These are phyloP conservation scores for Sanghuangporus weigelae DNA, from an alignment of 1,284 basidiomycete genomes.

Conservation along the genomic window DNA sequence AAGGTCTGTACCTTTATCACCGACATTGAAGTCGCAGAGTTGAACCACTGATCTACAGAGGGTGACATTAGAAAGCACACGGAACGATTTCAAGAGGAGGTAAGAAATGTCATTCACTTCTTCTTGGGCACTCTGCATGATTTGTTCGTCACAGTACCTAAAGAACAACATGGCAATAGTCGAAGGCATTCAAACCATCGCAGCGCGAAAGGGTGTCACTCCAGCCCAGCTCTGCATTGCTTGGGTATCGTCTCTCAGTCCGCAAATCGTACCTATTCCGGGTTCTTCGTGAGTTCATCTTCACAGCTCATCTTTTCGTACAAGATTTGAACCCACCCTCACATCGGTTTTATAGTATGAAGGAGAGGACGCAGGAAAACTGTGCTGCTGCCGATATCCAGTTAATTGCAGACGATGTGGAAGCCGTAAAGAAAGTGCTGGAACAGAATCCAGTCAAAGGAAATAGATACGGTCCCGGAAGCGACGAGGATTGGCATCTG, in stretches of 20 bases:
- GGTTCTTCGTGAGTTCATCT: slow-evolving; percentile 29
- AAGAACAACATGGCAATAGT: slow-evolving; percentile 50
- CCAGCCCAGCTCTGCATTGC: slow-evolving; percentile 54
- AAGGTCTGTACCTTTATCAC: slow-evolving; percentile 23
- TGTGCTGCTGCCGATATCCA: slow-evolving; percentile 29
- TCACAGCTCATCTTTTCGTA: background rate
- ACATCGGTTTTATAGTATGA: slow-evolving; percentile 22
- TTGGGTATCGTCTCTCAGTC: slow-evolving; percentile 42
- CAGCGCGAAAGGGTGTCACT: slow-evolving; percentile 41
- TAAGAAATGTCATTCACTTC: slow-evolving; percentile 20
- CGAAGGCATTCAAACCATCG: slow-evolving; percentile 39
- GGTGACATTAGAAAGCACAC: slow-evolving; percentile 22
- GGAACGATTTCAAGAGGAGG: slow-evolving; percentile 22
- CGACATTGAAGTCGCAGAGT: background rate
- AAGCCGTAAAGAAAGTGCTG: slow-evolving; percentile 25
- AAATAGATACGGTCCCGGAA: slow-evolving; percentile 4
- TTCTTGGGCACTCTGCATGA: background rate
- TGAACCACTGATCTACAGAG: slow-evolving; percentile 25
- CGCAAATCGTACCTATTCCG: slow-evolving; percentile 41
- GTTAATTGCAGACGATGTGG: slow-evolving; percentile 29
- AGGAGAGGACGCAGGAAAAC: slow-evolving; percentile 33
- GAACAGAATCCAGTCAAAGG: slow-evolving; percentile 21
- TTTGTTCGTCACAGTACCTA: slow-evolving; percentile 31
- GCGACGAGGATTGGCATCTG: slow-evolving; percentile 1
- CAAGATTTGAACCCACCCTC: background rate